Evolutionary conservation across 768 basidiomycete species (phyloP), one percentile per base, ranked within the genome.

Genomic region (Lactifluus piperatus): DNA sequence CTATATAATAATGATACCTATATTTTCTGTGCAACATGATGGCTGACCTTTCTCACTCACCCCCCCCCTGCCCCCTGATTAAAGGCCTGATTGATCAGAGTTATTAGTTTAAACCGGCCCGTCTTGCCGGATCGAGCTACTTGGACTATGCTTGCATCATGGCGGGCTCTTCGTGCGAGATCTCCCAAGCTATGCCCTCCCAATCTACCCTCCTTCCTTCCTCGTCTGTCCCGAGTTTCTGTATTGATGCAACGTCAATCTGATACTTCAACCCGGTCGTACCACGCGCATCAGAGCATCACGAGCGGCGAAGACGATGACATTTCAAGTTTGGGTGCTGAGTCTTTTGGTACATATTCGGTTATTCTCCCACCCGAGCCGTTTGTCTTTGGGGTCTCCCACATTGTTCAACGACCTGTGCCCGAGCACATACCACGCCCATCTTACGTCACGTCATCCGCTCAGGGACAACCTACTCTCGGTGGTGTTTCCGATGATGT

Each of bases 311-410:
- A 51, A 36, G 54, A n/a, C 20, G 27, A 11, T 11, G 39, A 50
- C 9, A 10, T 26, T 29, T 41, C 54, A 22, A 24, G 48, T 20
- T 7, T 26, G 37, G 50, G 7, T 22, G 44, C 22, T 8, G 43
- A 30, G 34, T 36, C 5, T 32, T 81, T 82, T 57, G 84, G 84
- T 18, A 62, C 64, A 16, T 88, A 86, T 71, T 74, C 71, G 39
- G 69, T 88, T 37, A 83, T 88, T 50, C 72, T 87, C 10, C 86
- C 85, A 1, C 69, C 74, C n/a, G 85, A 87, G 63, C 85, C 85
- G 0, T 83, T 79, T 54, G 72, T 84, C 18, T 81, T 79, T 66
- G 86, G 85, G 18, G 80, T 82, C n/a, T 74, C 78, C 22, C 85
- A 88, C 60, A 83, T 88, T 27, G 65, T 62, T 9, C 77, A 75